These are phyloP conservation scores for Pelargonium nanum DNA, from an alignment of 345 rosid genomes.

Conservation along the genomic window DNA sequence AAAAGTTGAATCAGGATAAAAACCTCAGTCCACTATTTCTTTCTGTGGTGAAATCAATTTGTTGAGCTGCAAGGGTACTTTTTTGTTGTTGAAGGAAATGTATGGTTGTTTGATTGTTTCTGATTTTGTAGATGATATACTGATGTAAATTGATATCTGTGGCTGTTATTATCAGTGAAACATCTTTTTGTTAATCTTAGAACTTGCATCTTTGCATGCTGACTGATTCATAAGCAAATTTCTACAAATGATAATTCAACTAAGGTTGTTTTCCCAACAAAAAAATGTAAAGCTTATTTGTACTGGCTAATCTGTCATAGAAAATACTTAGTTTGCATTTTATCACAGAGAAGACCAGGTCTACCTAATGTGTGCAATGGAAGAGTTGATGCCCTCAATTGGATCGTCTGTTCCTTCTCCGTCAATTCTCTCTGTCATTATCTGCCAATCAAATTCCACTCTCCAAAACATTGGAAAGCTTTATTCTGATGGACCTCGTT, in stretches of 20 bases:
- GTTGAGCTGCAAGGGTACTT: too few relatives aligned
- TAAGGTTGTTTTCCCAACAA: background rate
- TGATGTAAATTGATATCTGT: too few relatives aligned
- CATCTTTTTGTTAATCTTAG: background rate
- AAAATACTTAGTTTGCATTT: constrained; percentile 20
- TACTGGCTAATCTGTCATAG: constrained; percentile 1
- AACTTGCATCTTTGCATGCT: background rate
- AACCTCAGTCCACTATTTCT: too few relatives aligned
- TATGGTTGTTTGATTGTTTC: background rate
- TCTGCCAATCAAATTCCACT: constrained; percentile 66
- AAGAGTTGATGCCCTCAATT: constrained; percentile 84
- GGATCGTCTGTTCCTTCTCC: constrained; percentile 77
- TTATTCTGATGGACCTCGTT: constrained; percentile 39
- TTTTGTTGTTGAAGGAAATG: too few relatives aligned
- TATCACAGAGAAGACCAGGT: constrained; percentile 77
- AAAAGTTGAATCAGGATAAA: too few relatives aligned
- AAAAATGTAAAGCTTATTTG: background rate
- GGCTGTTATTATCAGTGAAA: background rate
- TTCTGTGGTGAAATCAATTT: too few relatives aligned
- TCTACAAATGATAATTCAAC: background rate
- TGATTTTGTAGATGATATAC: background rate
- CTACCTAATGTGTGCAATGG: constrained; percentile 67
- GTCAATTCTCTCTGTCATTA: constrained; percentile 48
- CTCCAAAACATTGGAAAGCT: constrained; percentile 66
- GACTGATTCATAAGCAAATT: background rate